Evolutionary conservation across 2,329 filamentous ascomycete genomes (phyloP), one percentile per base, ranked within the genome.

Genomic region (Hysterium pulicare): DNA sequence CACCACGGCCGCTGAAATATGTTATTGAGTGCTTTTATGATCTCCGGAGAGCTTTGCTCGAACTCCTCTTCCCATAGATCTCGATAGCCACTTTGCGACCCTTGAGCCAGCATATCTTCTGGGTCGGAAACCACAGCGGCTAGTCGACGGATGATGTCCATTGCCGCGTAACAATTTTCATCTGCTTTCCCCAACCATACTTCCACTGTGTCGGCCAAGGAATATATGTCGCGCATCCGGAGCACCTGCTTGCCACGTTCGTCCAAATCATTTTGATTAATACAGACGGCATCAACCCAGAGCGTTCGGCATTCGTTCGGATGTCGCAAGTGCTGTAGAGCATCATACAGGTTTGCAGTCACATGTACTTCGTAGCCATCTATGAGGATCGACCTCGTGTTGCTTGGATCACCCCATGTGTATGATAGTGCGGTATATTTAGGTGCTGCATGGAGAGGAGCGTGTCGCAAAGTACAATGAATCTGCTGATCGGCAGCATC

Each of bases 211-310:
- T 37, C 33, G 37, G 47, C 50, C 38, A 31, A 22, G 20, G 20
- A 28, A 19, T 50, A 52, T 19, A 52, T 52, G n/a, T 33, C 47
- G n/a, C 36, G 41, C 41, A 53, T 53, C 7, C 32, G 34, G 35
- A 40, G 38, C 38, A 53, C 42, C 19, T 53, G 43, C 17, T 39
- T 13, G 5, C 39, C 43, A 38, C 42, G 43, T 41, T 53, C 50
- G 45, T 24, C 11, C 4, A 42, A 11, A 36, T 50, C 23, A 11
- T 22, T 24, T 34, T 53, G 44, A 33, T 46, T 44, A 33, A 48
- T 45, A 21, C 42, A 41, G 22, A 47, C 20, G 24, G 41, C 41
- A 45, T 52, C 47, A 34, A 44, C 33, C 43, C 41, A 47, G 11
- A 45, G 9, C 9, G 33, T 11, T 2, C 13, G n/a, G 3, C 30